Base-by-base conservation (phyloP, 805 yeast genomes). In the Teunomyces gatunensis region DNA sequence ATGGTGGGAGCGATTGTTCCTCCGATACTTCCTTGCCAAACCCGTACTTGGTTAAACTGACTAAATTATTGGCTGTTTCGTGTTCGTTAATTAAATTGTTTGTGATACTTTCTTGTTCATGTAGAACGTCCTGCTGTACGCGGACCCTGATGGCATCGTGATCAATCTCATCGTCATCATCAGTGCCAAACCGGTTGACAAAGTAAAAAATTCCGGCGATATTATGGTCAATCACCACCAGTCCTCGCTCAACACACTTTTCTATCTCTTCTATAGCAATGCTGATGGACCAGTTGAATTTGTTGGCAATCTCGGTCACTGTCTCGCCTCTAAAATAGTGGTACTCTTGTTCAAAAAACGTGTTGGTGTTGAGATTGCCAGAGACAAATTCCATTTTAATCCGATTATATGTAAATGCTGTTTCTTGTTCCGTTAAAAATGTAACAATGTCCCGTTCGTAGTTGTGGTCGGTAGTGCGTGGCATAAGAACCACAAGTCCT, bases 151-250 rank as follows among this genome's bases (percentile, higher is more conserved):
- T 36, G 9, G 36, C 45, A 9, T 47, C 48, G 6, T 51, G 51
- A 27, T 49, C 54, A 15, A 54, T 54, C 6, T 48, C 50, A 4
- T 43, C 47, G 6, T 28, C 40, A 4, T 10, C 46, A 4, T 12
- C 46, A 3, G 35, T 51, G 9, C 25, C 36, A 42, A 60, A 63
- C 34, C 58, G 63, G 53, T 87, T 87, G 39, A 71, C 60, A 57
- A 78, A 87, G 62, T 81, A 88, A 44, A 78, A 75, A 3, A 81
- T 74, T 0, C 94, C 95, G 42, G 81, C 75, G 1, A 84, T 69
- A 53, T 83, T 82, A 55, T 83, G 82, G 65, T 88, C 96, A 4
- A 87, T 71, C 15, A 85, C 80, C 2, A 88, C 58, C 2, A 67
- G 61, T 3, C 89, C 90, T 2, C 65, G 59, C 2, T 69, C 73